A percentile compares a stretch with the other conserved stretches of the same genome.
Conservation (phyloP, 371 early-diverging fungal species). For the Mycotypha africana region DNA sequence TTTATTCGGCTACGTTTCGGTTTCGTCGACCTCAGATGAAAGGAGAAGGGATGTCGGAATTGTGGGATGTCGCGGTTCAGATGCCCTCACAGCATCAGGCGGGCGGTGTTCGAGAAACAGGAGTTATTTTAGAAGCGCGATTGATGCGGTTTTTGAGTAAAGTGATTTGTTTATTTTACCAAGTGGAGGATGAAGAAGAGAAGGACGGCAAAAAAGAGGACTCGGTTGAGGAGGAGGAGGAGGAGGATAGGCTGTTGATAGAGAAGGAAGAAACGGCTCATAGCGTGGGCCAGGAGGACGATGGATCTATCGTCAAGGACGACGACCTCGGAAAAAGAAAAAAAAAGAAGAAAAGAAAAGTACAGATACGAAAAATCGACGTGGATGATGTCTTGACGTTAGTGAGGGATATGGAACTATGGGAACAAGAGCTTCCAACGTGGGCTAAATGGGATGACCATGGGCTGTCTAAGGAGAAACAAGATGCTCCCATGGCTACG, state of each 20-base stretch:
- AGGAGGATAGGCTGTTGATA: too few relatives aligned
- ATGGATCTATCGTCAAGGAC: too few relatives aligned
- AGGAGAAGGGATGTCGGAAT: slow-evolving; percentile 6
- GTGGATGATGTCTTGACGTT: slow-evolving; percentile 39
- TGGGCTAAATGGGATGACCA: slow-evolving; percentile 33
- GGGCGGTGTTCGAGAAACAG: slow-evolving; percentile 8
- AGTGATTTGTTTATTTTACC: slow-evolving; percentile 16
- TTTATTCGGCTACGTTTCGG: slow-evolving; percentile 15
- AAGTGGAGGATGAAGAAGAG: slow-evolving; percentile 8
- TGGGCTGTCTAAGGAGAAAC: too few relatives aligned
- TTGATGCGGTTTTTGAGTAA: slow-evolving; percentile 13
- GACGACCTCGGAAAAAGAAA: too few relatives aligned
- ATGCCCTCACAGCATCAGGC: too few relatives aligned
- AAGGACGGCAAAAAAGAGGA: too few relatives aligned
- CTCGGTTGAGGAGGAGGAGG: too few relatives aligned
- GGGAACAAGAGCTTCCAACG: slow-evolving; percentile 28
- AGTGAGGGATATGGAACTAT: slow-evolving; percentile 33
- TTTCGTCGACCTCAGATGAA: slow-evolving; percentile 6
- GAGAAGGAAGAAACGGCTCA: too few relatives aligned
- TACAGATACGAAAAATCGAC: slow-evolving; percentile 24
- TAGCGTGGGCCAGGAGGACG: not conserved
- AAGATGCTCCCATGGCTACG: too few relatives aligned
- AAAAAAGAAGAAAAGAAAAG: too few relatives aligned
- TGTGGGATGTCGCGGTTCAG: slow-evolving; percentile 9
- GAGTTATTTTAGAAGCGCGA: slow-evolving; percentile 9